Evolutionary conservation across 2,329 filamentous ascomycete genomes (phyloP), one percentile per base, ranked within the genome.

Genomic region (Sclerotinia borealis): DNA sequence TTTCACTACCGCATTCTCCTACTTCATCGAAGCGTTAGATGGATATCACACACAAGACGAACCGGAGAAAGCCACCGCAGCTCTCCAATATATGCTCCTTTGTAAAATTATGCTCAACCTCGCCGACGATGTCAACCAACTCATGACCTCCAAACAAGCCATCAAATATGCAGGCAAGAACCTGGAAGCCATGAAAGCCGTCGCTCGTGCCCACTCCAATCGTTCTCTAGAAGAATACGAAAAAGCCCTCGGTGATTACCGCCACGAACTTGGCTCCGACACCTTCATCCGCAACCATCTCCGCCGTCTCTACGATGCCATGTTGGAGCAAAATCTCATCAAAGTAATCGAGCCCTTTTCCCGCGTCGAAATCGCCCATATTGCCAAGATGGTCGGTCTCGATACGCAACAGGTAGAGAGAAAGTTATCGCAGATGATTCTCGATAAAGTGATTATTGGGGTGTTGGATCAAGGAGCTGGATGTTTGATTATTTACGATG

Each of bases 31-130:
- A 80, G 95, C 96, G 2, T 86, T 99, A 68, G 95, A 99, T 76
- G 95, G 95, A 65, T 99, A 98, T 78, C 92, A 95, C 79, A 88
- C 89, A 52, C 92, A 96, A 76, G 95, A 99, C 70, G 92, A 96
- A 75, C 81, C 87, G 45, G 80, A 83, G 68, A 92, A 93, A 78
- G 95, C 96, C n/a, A 96, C 93, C n/a, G 91, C 93, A 15, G 92
- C 95, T 13, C 82, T 99, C 69, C 95, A 99, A 81, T 99, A 99
- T 83, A 99, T 99, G 95, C 85, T 99, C 61, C 87, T 99, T 41
- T 98, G 95, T 87, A 99, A 99, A 82, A 95, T 99, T 77, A 99
- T 99, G 96, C 84, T 99, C 71, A 99, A 99, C 79, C 83, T 96
- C 47, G 92, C 87, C 69, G 93, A 98, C 80, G 96, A 99, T 77